Evolutionary conservation across 2,329 filamentous ascomycete species (phyloP).

Genomic region (Ophiostoma australiae): DNA sequence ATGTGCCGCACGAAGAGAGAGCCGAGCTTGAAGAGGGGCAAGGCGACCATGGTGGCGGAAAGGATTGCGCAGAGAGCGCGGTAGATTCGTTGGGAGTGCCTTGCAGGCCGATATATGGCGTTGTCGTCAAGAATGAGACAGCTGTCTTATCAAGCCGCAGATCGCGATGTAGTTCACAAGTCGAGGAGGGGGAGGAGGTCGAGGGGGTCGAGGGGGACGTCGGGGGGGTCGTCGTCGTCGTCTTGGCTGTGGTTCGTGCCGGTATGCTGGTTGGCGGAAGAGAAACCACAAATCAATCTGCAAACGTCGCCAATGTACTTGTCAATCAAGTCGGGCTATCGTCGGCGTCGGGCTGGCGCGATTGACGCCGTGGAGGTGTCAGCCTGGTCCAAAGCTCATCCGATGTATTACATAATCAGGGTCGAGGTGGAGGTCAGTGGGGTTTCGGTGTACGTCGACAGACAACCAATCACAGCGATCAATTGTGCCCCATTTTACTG

Average conservation of each 20-base stretch:
- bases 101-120: not conserved
- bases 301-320: not conserved
- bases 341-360: not conserved
- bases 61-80: not conserved
- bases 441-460: not conserved
- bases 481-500: conserved; percentile 3
- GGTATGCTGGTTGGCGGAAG: not conserved
- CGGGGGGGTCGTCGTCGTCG: not conserved
- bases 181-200: not conserved
- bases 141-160: not conserved
- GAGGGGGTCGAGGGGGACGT: not conserved
- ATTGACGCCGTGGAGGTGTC: conserved; percentile 12
- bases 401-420: conserved; percentile 19
- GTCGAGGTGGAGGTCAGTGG: not conserved
- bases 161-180: not conserved
- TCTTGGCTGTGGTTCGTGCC: not conserved
- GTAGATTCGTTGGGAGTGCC: not conserved
- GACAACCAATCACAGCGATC: conserved; percentile 23
- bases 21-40: conserved; percentile 64
- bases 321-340: not conserved
- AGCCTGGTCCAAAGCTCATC: conserved; percentile 15
- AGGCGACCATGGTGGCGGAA: conserved; percentile 51
- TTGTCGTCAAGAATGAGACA: not conserved
- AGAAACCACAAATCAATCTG: not conserved
- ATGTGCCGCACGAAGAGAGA: conserved; percentile 60